Percentiles rank a stretch among this genome's conserved stretches.
These are phyloP conservation scores for Streptanthus diversifolius DNA, from an alignment of 345 rosid species.

Conservation along the genomic window DNA sequence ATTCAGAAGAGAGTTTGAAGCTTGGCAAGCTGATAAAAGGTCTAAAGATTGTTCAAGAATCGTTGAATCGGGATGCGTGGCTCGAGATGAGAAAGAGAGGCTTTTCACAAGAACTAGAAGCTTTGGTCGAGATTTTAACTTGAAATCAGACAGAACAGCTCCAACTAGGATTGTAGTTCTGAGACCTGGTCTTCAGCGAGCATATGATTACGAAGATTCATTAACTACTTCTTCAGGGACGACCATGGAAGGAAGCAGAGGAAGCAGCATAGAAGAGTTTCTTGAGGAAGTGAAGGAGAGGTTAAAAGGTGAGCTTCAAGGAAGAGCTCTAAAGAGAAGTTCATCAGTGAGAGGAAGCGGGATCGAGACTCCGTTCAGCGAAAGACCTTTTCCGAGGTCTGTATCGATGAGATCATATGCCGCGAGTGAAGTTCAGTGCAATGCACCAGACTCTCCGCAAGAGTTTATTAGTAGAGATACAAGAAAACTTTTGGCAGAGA, in stretches of 20 bases:
- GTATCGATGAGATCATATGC: constrained; percentile 64
- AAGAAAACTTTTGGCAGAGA: constrained; percentile 58
- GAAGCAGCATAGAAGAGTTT: constrained; percentile 74
- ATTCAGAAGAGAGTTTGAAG: constrained; percentile 88
- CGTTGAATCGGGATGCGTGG: background rate
- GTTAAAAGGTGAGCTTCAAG: constrained; percentile 69
- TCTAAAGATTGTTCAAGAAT: constrained; percentile 58
- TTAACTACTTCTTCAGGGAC: constrained; percentile 60
- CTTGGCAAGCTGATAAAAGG: constrained; percentile 81
- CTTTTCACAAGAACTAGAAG: constrained; percentile 46
- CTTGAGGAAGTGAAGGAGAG: constrained; percentile 84
- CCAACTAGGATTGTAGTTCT: constrained; percentile 69
- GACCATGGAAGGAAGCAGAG: constrained; percentile 51
- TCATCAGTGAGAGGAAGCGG: constrained; percentile 65
- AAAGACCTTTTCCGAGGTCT: constrained; percentile 57
- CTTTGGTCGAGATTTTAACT: constrained; percentile 38
- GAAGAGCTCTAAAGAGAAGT: constrained; percentile 51
- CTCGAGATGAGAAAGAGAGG: constrained; percentile 31
- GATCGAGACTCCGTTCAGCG: constrained; percentile 67
- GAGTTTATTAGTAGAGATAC: constrained; percentile 66
- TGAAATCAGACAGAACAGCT: constrained; percentile 41
- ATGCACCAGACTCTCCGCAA: constrained; percentile 47
- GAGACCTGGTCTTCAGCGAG: constrained; percentile 78
- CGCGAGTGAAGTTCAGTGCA: constrained; percentile 54
- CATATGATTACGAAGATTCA: constrained; percentile 54